Percentiles rank a stretch among this genome's conserved stretches.
These are phyloP conservation scores for Chionographis japonica DNA, from an alignment of 106 monocot genomes.

Conservation along the genomic window DNA sequence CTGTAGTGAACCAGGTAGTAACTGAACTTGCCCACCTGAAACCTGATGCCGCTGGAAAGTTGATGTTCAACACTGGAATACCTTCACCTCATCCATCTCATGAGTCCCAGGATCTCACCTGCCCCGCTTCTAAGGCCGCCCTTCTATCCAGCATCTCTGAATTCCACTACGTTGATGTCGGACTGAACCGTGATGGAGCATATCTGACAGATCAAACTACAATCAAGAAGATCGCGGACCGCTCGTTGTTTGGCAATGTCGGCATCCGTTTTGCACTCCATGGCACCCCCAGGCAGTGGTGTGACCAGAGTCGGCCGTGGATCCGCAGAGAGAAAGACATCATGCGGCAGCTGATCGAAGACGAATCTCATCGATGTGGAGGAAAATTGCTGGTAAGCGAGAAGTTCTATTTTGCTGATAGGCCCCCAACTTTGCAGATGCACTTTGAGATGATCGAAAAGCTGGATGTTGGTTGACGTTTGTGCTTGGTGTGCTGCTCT, in stretches of 20 bases:
- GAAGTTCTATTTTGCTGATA: constrained; percentile 45
- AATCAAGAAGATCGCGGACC: constrained; percentile 26
- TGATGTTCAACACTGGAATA: not conserved
- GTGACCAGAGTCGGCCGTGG: constrained; percentile 57
- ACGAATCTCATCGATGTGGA: constrained; percentile 34
- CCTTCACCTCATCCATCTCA: constrained; percentile 1
- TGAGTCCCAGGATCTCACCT: constrained; percentile 4
- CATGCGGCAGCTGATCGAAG: constrained; percentile 37
- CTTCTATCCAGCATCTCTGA: constrained; percentile 69
- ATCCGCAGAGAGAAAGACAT: constrained; percentile 67
- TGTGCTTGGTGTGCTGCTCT: not conserved
- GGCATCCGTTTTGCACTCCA: constrained; percentile 52
- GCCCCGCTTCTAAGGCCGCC: constrained; percentile 27
- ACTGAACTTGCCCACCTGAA: constrained; percentile 58
- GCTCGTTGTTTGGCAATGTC: not conserved
- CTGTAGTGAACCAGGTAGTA: constrained; percentile 77
- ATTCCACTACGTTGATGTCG: constrained; percentile 88
- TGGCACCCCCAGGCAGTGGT: constrained; percentile 94
- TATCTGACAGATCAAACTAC: constrained; percentile 51
- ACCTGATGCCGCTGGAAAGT: not conserved
- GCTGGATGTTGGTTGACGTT: constrained; percentile 46
- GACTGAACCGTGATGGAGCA: constrained; percentile 72
- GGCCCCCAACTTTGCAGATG: constrained; percentile 66
- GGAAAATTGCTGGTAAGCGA: constrained; percentile 50
- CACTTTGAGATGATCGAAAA: constrained; percentile 85